Base-by-base conservation (phyloP, 805 yeast genomes). In the Ogataea degrootiae region DNA sequence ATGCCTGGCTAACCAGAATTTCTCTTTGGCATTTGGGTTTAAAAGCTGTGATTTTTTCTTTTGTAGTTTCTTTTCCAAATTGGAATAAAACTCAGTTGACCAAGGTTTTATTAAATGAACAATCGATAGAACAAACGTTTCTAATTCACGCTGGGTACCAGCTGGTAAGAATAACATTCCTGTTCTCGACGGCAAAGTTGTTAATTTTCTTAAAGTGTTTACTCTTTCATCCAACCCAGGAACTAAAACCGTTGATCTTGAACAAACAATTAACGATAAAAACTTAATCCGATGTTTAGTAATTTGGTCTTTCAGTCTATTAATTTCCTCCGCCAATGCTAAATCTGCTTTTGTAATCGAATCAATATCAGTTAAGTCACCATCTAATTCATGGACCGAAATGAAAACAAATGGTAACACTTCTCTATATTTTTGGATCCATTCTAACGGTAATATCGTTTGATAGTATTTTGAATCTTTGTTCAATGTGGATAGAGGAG, bases 391-490 rank as follows among this genome's bases (percentile, higher is more conserved):
- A 53, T 72, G 71, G 35, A 79, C 70, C 2, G 75, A 58, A 2
- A 82, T 62, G 38, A 73, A 70, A 0, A 75, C 72, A 1, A 75
- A 54, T 0, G 87, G 87, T n/a, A 69, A 38, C 3, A 65, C 46
- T n/a, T 70, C 65, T 26, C 66, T 63, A 55, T 81, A 78, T 55
- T 79, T 81, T 34, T 71, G 68, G 14, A 80, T 49, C 88, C 87
- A 83, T 23, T 74, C 65, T 1, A 59, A 52, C 2, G 75, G 68
- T 31, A 79, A 56, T 1, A 79, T 52, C 0, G 74, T 72, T 34
- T 70, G 64, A 1, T 78, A 76, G 51, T 60, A 71, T 1, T 60
- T 55, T 0, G 76, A 67, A 3, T 64, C 63, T n/a, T 67, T 65
- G 42, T 72, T 68, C 42, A 70, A 64, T 2, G 83, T 82, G 0